Evolutionary conservation across 768 basidiomycete genomes (phyloP).

Genomic region (Lyophyllum shimeji): DNA sequence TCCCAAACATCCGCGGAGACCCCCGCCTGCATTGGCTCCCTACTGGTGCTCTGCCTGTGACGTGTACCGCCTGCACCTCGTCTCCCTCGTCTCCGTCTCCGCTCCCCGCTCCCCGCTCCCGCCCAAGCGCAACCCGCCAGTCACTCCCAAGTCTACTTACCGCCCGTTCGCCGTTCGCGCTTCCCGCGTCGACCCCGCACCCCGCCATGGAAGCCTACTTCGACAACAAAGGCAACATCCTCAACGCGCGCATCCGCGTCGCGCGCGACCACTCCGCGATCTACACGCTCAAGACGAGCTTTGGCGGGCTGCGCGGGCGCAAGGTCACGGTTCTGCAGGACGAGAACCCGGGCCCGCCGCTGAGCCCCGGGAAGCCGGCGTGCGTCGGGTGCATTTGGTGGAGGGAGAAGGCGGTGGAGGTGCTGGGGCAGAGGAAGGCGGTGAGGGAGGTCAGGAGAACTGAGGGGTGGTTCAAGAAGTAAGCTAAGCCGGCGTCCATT

Average conservation of each 20-base stretch:
- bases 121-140: no score
- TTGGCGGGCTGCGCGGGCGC: constrained; percentile 41
- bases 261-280: constrained; percentile 43
- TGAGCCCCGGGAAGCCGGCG: constrained; percentile 22
- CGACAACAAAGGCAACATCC: constrained; percentile 50
- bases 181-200: no score
- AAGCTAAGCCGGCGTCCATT: constrained; percentile 18
- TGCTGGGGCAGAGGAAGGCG: constrained; percentile 39
- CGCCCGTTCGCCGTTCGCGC: no score
- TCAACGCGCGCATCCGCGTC: constrained; percentile 42
- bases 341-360: constrained; percentile 37
- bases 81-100: background rate
- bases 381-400: constrained; percentile 51
- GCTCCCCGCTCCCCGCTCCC: no score
- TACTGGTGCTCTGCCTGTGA: constrained; percentile 1
- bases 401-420: constrained; percentile 48
- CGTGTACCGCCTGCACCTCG: background rate
- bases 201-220: constrained; percentile 49
- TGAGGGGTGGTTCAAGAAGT: constrained; percentile 33
- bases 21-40: background rate
- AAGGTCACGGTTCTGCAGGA: constrained; percentile 46
- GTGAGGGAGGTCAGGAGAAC: constrained; percentile 40
- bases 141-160: no score
- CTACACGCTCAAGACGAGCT: constrained; percentile 43
- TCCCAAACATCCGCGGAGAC: background rate